phyloP scores from a whole-genome alignment of 306 rosid genomes.

The Acmispon strigosus region DNA sequence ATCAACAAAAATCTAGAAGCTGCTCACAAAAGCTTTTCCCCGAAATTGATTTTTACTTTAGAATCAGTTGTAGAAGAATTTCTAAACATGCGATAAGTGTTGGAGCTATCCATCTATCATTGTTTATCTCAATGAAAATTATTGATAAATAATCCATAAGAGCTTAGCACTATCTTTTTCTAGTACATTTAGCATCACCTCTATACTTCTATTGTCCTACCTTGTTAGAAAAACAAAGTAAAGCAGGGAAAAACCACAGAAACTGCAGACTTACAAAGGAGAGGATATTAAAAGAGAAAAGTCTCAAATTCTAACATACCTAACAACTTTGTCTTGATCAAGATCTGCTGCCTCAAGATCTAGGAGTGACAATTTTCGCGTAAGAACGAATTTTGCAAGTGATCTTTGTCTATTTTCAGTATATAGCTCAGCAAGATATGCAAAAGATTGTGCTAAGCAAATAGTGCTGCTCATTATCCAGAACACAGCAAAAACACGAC shows the following conservation, averaged over 20 bases:
- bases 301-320: slow-evolving; percentile 26
- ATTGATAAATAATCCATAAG: neutral
- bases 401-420: slow-evolving; percentile 66
- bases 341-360: slow-evolving; percentile 90
- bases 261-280: too few relatives aligned
- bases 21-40: too few relatives aligned
- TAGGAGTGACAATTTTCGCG: slow-evolving; percentile 34
- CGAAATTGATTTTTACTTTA: too few relatives aligned
- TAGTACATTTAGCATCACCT: neutral
- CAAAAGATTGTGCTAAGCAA: slow-evolving; percentile 69
- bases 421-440: slow-evolving; percentile 61
- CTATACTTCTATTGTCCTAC: neutral
- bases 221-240: too few relatives aligned
- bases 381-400: slow-evolving; percentile 46
- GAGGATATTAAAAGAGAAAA: too few relatives aligned
- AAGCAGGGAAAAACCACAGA: too few relatives aligned
- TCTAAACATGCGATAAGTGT: too few relatives aligned
- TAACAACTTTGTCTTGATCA: slow-evolving; percentile 64
- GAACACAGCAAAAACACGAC: slow-evolving; percentile 66
- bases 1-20: too few relatives aligned
- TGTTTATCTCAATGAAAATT: neutral
- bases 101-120: too few relatives aligned
- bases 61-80: too few relatives aligned
- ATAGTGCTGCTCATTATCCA: slow-evolving; percentile 83
- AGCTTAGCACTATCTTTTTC: neutral